A percentile compares a stretch with the other conserved stretches of the same genome.
Conservation (phyloP, 768 basidiomycete species). For the Clavaria fumosa region DNA sequence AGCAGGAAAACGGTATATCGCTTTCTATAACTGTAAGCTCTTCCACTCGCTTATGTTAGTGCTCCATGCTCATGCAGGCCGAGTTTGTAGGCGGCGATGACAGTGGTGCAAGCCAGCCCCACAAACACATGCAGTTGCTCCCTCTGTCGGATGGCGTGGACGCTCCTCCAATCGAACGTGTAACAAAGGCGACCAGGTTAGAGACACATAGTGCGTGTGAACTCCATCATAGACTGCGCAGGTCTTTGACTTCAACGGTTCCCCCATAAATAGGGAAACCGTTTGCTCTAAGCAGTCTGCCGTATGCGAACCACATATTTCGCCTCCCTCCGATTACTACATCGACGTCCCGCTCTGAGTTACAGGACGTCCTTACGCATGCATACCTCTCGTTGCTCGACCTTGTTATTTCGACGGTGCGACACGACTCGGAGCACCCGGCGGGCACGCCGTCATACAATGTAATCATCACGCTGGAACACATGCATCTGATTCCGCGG, state of each 20-base stretch:
- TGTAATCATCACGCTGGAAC: slow-evolving; percentile 63
- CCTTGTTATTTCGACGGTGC: slow-evolving; percentile 56
- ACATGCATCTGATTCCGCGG: slow-evolving; percentile 79
- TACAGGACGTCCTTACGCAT: slow-evolving; percentile 36
- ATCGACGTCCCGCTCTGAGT: slow-evolving; percentile 24
- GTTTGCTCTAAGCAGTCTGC: slow-evolving; percentile 47
- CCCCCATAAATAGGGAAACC: too few species aligned
- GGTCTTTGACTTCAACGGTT: too few species aligned
- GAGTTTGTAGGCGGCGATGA: slow-evolving; percentile 57
- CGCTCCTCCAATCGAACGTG: slow-evolving; percentile 64
- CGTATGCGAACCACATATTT: slow-evolving; percentile 71
- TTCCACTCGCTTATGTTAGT: too few species aligned
- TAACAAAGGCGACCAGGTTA: slow-evolving; percentile 41
- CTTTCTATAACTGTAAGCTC: slow-evolving; percentile 78
- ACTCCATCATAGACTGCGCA: too few species aligned
- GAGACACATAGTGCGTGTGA: slow-evolving; percentile 41
- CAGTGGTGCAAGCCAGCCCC: slow-evolving; percentile 80
- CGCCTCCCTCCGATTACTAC: slow-evolving; percentile 36
- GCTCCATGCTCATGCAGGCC: too few species aligned
- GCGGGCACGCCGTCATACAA: slow-evolving; percentile 66
- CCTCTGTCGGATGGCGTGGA: slow-evolving; percentile 42
- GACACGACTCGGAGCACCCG: slow-evolving; percentile 49
- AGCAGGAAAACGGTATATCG: slow-evolving; percentile 45
- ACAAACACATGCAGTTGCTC: slow-evolving; percentile 85
- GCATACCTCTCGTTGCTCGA: slow-evolving; percentile 66